These are phyloP conservation scores for Candida ulmi DNA, from an alignment of 805 yeast genomes.

Conservation along the genomic window DNA sequence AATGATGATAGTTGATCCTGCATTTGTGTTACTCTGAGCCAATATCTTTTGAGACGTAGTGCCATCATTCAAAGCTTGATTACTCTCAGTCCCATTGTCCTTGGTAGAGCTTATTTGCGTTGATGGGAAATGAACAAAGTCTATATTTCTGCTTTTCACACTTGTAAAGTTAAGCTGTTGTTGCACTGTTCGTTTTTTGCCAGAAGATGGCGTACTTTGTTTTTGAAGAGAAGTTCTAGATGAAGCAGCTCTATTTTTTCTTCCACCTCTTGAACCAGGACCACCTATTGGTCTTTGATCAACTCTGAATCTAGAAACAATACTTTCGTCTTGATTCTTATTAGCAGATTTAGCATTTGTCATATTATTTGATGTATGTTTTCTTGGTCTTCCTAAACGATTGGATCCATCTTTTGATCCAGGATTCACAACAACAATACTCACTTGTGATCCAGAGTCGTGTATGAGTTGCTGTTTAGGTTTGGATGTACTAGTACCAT, in stretches of 20 bases:
- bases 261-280: conserved; percentile 25
- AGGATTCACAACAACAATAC: conserved; percentile 24
- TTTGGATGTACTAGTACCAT: neutral
- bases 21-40: too few relatives aligned
- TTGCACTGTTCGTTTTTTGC: conserved; percentile 7
- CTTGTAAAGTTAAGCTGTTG: conserved; percentile 7
- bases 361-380: conserved; percentile 1
- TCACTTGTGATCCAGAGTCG: conserved; percentile 17
- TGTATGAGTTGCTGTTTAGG: conserved; percentile 20
- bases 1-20: conserved; percentile 6
- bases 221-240: too few relatives aligned
- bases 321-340: conserved; percentile 17
- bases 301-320: conserved; percentile 20
- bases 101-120: too few relatives aligned
- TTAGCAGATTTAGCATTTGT: conserved; percentile 7
- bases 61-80: too few relatives aligned
- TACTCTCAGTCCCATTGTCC: too few relatives aligned
- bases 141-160: too few relatives aligned
- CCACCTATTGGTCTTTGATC: conserved; percentile 21
- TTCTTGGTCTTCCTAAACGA: conserved; percentile 24
- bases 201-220: too few relatives aligned
- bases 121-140: too few relatives aligned
- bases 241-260: conserved; percentile 3
- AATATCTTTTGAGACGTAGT: too few relatives aligned
- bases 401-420: conserved; percentile 18